Evolutionary conservation across 2,329 filamentous ascomycete genomes (phyloP), one percentile per base, ranked within the genome.

Genomic region (Biscogniauxia marginata): DNA sequence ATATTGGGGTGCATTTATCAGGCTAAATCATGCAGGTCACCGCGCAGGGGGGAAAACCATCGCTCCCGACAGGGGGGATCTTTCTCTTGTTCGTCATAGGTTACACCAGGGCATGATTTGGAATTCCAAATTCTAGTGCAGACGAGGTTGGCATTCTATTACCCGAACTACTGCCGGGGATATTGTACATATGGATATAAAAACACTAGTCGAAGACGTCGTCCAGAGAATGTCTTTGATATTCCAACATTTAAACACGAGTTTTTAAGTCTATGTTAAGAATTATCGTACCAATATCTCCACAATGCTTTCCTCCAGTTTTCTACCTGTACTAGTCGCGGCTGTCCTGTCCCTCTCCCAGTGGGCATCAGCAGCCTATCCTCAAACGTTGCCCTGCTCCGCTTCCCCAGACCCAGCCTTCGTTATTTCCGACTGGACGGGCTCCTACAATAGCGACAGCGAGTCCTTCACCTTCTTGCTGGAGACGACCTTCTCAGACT

Each of bases 391-490:
- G 51, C 58, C 60, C 3, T 63, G 60, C 49, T 21, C 34, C n/a
- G 19, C 46, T n/a, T 46, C 39, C 16, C 13, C 22, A 46, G 20
- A 52, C 3, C 50, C 58, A 4, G 50, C 19, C 19, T 59, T 63
- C 55, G 50, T 47, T 4, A 50, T 63, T 22, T 56, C 60, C 8
- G 52, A 54, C 18, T 63, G 58, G 50, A 61, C 58, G 21, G 60
- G 60, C 34, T 44, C n/a, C 25, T 61, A 62, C 52, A 58, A 56
- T 4, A 58, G 58, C 43, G 44, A 46, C n/a, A 57, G 58, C 54
- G 56, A 61, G 49, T 61, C 58, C 1, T 63, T 63, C 50, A 53
- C 56, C 1, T 63, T 63, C 56, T 57, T 57, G 48, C 60, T 63
- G 44, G 55, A 56, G 49, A 58, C 54, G 20, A 59, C 52, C 22